Evolutionary conservation across 805 yeast species (phyloP).

Genomic region (Debaryomyces prosopidis): DNA sequence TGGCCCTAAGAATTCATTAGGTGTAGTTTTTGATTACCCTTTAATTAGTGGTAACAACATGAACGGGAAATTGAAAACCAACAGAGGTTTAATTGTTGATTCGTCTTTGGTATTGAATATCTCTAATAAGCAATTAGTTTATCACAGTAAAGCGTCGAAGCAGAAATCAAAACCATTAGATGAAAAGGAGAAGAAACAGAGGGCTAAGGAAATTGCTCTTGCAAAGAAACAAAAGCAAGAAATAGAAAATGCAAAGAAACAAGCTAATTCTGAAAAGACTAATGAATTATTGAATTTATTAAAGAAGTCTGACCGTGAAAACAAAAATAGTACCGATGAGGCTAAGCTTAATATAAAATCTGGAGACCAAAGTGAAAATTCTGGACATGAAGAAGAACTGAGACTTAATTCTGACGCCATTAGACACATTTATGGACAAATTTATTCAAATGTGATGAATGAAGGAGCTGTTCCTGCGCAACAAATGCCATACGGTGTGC

Average conservation of each 20-base stretch:
- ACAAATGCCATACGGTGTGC: slow-evolving; percentile 6
- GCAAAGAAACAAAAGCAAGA: slow-evolving; percentile 9
- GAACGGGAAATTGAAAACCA: slow-evolving; percentile 73
- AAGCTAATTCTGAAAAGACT: slow-evolving; percentile 11
- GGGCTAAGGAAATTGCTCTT: slow-evolving; percentile 8
- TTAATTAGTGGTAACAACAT: slow-evolving; percentile 80
- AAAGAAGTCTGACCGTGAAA: slow-evolving; percentile 16
- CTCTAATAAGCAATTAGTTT: slow-evolving; percentile 71
- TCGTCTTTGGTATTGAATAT: slow-evolving; percentile 80
- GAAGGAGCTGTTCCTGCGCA: slow-evolving; percentile 25
- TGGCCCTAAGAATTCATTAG: slow-evolving; percentile 65
- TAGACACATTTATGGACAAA: slow-evolving; percentile 44
- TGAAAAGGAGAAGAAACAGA: slow-evolving; percentile 18
- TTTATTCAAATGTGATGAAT: slow-evolving; percentile 43
- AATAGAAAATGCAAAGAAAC: slow-evolving; percentile 7
- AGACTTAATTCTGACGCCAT: slow-evolving; percentile 28
- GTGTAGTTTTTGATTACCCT: slow-evolving; percentile 81
- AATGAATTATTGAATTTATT: slow-evolving; percentile 33
- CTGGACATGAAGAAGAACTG: slow-evolving; percentile 1
- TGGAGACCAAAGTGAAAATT: slow-evolving; percentile 15
- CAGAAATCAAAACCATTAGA: slow-evolving; percentile 23
- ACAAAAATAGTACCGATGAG: slow-evolving; percentile 5
- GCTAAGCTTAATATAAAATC: slow-evolving; percentile 17
- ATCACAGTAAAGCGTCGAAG: slow-evolving; percentile 67
- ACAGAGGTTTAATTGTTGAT: slow-evolving; percentile 83